Conservation (phyloP, 1,139 yeast species). For the Meyerozyma smithsonii region DNA sequence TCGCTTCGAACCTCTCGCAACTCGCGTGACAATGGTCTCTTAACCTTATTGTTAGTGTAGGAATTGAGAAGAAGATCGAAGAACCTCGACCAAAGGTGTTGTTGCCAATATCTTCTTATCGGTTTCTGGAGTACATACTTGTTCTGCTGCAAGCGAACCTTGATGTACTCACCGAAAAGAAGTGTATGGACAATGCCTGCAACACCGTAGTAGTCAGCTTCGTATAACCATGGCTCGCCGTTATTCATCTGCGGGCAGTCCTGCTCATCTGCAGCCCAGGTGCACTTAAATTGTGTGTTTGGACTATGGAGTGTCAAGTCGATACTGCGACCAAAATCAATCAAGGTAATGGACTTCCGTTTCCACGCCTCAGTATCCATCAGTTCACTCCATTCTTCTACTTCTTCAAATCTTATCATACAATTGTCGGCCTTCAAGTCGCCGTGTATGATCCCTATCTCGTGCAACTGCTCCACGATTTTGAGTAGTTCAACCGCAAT, state of each 20-base stretch:
- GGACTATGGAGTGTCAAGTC: slow-evolving; percentile 55
- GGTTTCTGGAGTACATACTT: slow-evolving; percentile 37
- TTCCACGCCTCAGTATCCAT: slow-evolving; percentile 46
- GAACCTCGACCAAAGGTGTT: slow-evolving; percentile 63
- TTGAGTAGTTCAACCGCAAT: slow-evolving; percentile 60
- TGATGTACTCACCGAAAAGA: slow-evolving; percentile 64
- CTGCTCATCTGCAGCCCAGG: slow-evolving; percentile 64
- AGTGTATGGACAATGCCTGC: slow-evolving; percentile 73
- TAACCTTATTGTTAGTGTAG: slow-evolving; percentile 13
- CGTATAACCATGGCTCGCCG: slow-evolving; percentile 66
- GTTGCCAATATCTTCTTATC: slow-evolving; percentile 77
- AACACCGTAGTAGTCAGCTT: slow-evolving; percentile 81
- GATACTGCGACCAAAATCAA: slow-evolving; percentile 82
- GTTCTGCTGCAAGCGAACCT: slow-evolving; percentile 24
- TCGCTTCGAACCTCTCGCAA: neutral
- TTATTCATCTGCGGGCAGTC: slow-evolving; percentile 75
- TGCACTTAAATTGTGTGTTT: slow-evolving; percentile 51
- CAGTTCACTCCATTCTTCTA: slow-evolving; percentile 17
- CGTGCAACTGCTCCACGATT: slow-evolving; percentile 59
- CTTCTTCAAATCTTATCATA: slow-evolving; percentile 55
- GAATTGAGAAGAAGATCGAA: slow-evolving; percentile 68
- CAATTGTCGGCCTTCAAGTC: slow-evolving; percentile 86
- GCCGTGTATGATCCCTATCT: slow-evolving; percentile 70
- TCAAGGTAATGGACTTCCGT: slow-evolving; percentile 55
- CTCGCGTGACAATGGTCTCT: neutral